Base-by-base conservation (phyloP, 352 stramenopile genomes). In the Globisporangium paddicum region DNA sequence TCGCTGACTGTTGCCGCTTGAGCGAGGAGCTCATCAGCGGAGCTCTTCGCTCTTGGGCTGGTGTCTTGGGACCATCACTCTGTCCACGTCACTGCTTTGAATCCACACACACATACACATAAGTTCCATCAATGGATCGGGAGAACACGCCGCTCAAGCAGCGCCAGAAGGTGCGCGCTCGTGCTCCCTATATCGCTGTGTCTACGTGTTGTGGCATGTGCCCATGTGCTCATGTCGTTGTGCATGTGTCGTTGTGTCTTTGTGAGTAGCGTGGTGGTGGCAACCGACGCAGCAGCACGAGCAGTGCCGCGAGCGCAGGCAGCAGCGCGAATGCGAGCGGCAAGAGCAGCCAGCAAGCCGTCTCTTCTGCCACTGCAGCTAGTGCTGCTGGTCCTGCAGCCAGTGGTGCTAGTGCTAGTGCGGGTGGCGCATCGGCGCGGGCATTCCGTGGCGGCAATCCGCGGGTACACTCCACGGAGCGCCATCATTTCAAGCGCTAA, bases 101-200 rank as follows among this genome's bases (percentile, higher is more conserved):
- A 51, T 35, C 46, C 46, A 52, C 25, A 52, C 46, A 16, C n/a
- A n/a, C n/a, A n/a, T n/a, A n/a, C n/a, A n/a, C n/a, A n/a, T n/a
- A n/a, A n/a, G n/a, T n/a, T n/a, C 6, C 11, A 21, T 25, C 28
- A 42, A 90, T 88, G 80, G 80, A 90, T 76, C 80, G 80, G 38
- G 80, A 90, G 64, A 72, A 68, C 49, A 90, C 80, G 50, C 80
- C 80, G 47, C 73, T 83, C 60, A 88, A 88, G 72, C 80, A 90
- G 78, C 77, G 80, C 13, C 77, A 88, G 56, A 87, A 88, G 77
- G 80, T 88, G 18, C 8, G 21, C 8, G 44, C 13, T 18, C 44
- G 26, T 34, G 10, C 23, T 34, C 45, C 32, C 45, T 51, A 14
- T 50, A 21, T 34, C 21, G 19, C 1, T 32, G 11, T 16, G 11